Percentiles rank a stretch among this genome's conserved stretches.
These are phyloP conservation scores for Diphasiastrum complanatum DNA, from an alignment of 83 land plant species.

Conservation along the genomic window DNA sequence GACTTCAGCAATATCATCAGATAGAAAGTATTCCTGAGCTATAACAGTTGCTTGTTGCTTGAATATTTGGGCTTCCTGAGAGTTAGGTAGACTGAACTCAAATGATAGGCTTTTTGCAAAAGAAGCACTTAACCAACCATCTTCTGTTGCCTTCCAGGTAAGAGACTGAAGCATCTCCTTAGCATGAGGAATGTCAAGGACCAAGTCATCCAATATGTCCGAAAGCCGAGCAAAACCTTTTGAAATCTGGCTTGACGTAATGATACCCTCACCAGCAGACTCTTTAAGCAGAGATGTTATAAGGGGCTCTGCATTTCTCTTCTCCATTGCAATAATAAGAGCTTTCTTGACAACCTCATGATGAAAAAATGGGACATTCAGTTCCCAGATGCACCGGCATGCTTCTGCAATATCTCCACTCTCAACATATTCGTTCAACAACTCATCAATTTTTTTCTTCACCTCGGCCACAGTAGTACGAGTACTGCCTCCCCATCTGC, in stretches of 20 bases:
- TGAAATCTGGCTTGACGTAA: constrained; percentile 82
- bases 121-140: constrained; percentile 72
- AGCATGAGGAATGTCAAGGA: constrained; percentile 83
- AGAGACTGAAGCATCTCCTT: constrained; percentile 42
- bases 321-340: constrained; percentile 74
- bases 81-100: too few relatives aligned
- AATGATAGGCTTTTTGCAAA: constrained; percentile 27
- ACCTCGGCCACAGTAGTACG: constrained; percentile 85
- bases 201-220: constrained; percentile 82
- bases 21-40: constrained; percentile 84
- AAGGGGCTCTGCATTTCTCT: constrained; percentile 46
- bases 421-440: constrained; percentile 77
- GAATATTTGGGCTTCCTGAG: constrained; percentile 44
- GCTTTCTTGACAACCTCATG: constrained; percentile 98
- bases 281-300: constrained; percentile 64
- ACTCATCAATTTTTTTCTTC: constrained; percentile 67
- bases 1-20: constrained; percentile 91
- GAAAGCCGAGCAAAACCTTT: constrained; percentile 79
- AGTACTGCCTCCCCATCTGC: constrained; percentile 90
- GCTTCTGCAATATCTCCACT: constrained; percentile 90
- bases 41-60: constrained; percentile 65
- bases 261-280: constrained; percentile 83
- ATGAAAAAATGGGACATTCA: constrained; percentile 90
- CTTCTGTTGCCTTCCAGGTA: constrained; percentile 51
- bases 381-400: constrained; percentile 79